Evolutionary conservation across 1,284 basidiomycete species (phyloP).

Genomic region (Athelia psychrophila): DNA sequence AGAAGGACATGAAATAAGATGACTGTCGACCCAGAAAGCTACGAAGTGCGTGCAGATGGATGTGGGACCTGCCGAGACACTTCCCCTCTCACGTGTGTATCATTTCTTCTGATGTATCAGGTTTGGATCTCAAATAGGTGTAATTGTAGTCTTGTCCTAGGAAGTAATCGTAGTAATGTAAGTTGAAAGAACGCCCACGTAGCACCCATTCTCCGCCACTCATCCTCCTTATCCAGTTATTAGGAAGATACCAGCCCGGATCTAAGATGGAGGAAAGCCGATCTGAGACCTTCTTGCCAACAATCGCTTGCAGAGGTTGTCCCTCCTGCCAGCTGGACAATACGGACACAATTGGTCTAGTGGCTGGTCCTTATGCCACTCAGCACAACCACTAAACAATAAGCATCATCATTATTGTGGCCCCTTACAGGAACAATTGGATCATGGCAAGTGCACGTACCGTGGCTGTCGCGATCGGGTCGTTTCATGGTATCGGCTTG

Average conservation of each 20-base stretch:
- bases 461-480: background rate
- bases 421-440: background rate
- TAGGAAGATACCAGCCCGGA: too few species aligned
- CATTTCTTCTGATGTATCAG: conserved; percentile 60
- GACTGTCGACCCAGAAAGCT: conserved; percentile 90
- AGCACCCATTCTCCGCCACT: too few species aligned
- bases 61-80: conserved; percentile 68
- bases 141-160: too few species aligned
- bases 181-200: too few species aligned
- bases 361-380: background rate
- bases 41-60: conserved; percentile 80
- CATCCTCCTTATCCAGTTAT: too few species aligned
- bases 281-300: conserved; percentile 7
- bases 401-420: background rate
- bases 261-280: background rate
- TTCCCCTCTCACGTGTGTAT: conserved; percentile 72
- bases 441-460: background rate
- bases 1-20: conserved; percentile 97
- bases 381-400: background rate
- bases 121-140: background rate
- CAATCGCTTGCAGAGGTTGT: background rate
- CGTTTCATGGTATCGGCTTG: background rate
- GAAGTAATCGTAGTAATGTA: too few species aligned
- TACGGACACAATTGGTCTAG: background rate
- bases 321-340: background rate